phyloP scores from a whole-genome alignment of 2,329 filamentous ascomycete genomes.

The Ophiocordyceps camponoti-rufipedis region DNA sequence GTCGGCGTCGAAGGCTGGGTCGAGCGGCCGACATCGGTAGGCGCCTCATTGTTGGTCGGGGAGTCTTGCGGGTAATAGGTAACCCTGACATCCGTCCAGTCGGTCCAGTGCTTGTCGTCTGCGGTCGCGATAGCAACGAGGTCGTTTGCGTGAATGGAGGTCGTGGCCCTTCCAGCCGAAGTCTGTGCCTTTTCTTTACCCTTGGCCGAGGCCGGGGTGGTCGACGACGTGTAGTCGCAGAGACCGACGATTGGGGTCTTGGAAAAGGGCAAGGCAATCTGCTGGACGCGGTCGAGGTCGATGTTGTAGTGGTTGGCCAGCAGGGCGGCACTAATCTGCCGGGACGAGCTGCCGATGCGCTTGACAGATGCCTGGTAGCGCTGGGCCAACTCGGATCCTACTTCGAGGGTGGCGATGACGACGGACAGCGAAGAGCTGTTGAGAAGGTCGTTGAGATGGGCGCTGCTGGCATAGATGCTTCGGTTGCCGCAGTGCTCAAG shows the following conservation, averaged over 20 bases:
- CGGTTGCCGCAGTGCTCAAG: slow-evolving; percentile 92
- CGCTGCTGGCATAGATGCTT: slow-evolving; percentile 88
- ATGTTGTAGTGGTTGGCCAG: slow-evolving; percentile 74
- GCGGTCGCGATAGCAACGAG: slow-evolving; percentile 55
- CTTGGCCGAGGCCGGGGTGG: slow-evolving; percentile 44
- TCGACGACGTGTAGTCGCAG: slow-evolving; percentile 31
- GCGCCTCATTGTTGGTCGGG: slow-evolving; percentile 5
- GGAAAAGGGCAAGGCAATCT: slow-evolving; percentile 64
- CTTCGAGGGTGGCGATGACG: slow-evolving; percentile 58
- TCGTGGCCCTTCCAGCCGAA: slow-evolving; percentile 26
- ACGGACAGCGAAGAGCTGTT: slow-evolving; percentile 72
- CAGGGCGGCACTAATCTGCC: slow-evolving; percentile 52
- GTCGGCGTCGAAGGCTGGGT: slow-evolving; percentile 54
- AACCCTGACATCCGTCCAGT: slow-evolving; percentile 66
- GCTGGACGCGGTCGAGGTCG: slow-evolving; percentile 63
- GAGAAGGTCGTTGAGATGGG: slow-evolving; percentile 72
- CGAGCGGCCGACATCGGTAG: slow-evolving; percentile 13
- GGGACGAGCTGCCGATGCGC: slow-evolving; percentile 45
- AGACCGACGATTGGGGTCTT: slow-evolving; percentile 44
- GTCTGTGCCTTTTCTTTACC: slow-evolving; percentile 50
- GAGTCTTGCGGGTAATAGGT: slow-evolving; percentile 49
- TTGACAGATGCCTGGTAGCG: slow-evolving; percentile 83
- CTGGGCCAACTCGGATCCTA: slow-evolving; percentile 75
- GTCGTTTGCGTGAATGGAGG: slow-evolving; percentile 63
- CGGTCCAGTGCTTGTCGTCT: slow-evolving; percentile 42